Evolutionary conservation across 352 stramenopile genomes (phyloP).

Genomic region (Phytophthora pinifolia): DNA sequence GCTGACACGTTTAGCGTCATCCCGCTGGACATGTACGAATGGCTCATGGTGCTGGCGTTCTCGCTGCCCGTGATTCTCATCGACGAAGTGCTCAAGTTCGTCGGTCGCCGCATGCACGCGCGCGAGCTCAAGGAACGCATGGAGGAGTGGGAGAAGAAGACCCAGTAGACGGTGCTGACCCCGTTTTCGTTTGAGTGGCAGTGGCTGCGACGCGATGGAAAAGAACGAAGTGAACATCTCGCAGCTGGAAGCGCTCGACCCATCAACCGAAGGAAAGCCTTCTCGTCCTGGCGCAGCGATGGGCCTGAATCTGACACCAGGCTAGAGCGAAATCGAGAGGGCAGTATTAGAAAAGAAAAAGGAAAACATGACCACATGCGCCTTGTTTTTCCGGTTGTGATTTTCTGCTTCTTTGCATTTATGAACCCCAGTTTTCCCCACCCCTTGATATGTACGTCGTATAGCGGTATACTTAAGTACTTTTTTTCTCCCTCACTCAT

Average conservation of each 20-base stretch:
- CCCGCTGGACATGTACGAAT: constrained; percentile 91
- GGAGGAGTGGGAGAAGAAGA: constrained; percentile 53
- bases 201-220: constrained; percentile 10
- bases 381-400: constrained; percentile 18
- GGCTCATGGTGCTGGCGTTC: constrained; percentile 91
- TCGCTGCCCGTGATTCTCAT: constrained; percentile 94
- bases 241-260: constrained; percentile 15
- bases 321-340: constrained; percentile 26
- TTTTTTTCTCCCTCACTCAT: no score
- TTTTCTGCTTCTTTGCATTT: no score
- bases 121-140: constrained; percentile 74
- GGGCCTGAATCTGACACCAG: constrained; percentile 11
- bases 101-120: constrained; percentile 81
- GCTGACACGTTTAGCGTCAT: constrained; percentile 93
- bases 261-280: constrained; percentile 14
- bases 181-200: constrained; percentile 18
- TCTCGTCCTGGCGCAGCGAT: constrained; percentile 12
- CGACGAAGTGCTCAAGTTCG: constrained; percentile 94
- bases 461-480: no score
- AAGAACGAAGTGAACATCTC: constrained; percentile 2
- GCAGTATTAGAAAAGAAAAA: constrained; percentile 35
- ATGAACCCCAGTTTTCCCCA: no score
- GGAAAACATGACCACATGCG: constrained; percentile 27
- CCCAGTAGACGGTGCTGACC: constrained; percentile 32
- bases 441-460: no score